phyloP scores from a whole-genome alignment of 345 rosid genomes.

The Garcia nutans region DNA sequence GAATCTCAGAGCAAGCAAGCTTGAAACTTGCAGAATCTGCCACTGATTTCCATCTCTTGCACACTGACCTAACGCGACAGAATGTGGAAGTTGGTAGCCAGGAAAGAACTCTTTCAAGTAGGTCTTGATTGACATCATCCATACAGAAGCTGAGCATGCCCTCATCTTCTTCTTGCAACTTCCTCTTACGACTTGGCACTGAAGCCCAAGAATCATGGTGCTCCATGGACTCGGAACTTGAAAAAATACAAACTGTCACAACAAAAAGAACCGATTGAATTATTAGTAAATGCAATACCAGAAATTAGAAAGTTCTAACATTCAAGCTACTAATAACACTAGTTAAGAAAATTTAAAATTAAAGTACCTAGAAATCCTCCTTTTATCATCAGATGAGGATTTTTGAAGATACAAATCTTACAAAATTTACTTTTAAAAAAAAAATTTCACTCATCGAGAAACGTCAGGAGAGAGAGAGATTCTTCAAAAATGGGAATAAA shows the following conservation, averaged over 20 bases:
- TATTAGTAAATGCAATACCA: slow-evolving; percentile 3
- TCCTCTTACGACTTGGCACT: slow-evolving; percentile 52
- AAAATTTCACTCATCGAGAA: neutral
- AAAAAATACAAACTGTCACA: slow-evolving; percentile 19
- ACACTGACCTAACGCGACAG: slow-evolving; percentile 63
- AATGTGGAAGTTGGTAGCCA: slow-evolving; percentile 75
- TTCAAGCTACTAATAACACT: neutral
- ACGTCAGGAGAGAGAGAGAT: neutral
- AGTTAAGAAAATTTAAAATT: too few relatives aligned
- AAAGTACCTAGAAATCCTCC: neutral
- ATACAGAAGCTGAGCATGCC: slow-evolving; percentile 39
- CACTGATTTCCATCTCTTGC: slow-evolving; percentile 83
- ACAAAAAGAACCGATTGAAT: neutral
- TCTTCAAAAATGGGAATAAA: slow-evolving; percentile 14
- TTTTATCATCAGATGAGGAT: neutral
- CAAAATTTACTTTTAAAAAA: neutral
- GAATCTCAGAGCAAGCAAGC: slow-evolving; percentile 71
- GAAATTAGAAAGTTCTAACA: neutral
- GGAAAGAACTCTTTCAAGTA: slow-evolving; percentile 80
- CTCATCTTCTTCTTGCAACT: slow-evolving; percentile 35
- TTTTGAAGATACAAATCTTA: slow-evolving; percentile 1
- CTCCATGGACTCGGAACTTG: slow-evolving; percentile 34
- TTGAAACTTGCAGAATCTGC: slow-evolving; percentile 65
- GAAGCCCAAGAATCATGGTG: slow-evolving; percentile 19
- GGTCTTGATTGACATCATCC: slow-evolving; percentile 72